Base-by-base conservation (phyloP, 1,284 basidiomycete genomes). In the Rhodotorula glutinis region DNA sequence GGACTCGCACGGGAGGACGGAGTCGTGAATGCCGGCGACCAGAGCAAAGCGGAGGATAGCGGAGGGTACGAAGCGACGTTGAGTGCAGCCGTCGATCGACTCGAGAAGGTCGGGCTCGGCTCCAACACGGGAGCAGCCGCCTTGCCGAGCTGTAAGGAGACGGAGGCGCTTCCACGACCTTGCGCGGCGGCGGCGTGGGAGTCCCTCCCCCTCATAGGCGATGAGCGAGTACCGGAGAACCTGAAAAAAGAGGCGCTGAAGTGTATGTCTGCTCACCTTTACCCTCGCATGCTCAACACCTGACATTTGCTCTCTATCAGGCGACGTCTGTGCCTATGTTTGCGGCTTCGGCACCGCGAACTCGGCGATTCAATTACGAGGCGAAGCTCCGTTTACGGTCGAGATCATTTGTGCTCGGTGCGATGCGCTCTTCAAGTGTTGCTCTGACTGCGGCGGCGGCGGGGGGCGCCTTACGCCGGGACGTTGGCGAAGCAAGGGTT, bases 401-500 rank as follows among this genome's bases (percentile, higher is more conserved):
- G 69, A 71, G 33, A 46, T 67, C 30, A 55, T 71, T 10, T 71
- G 69, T 38, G 41, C 38, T 14, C 33, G 60, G 2, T 71, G 69
- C 43, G 54, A 59, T 25, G 57, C 49, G 7, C 40, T 61, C n/a
- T 67, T 65, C 58, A 49, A 60, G 30, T 58, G 60, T 19, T 71
- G 69, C 38, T 53, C 43, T 5, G 63, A 67, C 38, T 71, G 69
- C 29, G 69, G 69, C 3, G 54, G 60, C 3, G 69, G 69, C 1
- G 69, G 69, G 4, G 69, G 69, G 9, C 27, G 66, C 8, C 33
- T 71, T 27, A 71, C 69, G 59, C 61, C 68, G 14, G 69, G 69
- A 0, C 46, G 57, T 27, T 71, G 69, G 69, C 53, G 69, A 38
- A 57, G 66, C 55, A 61, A 55, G 19, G 57, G 59, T 52, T 38